phyloP scores from a whole-genome alignment of 306 rosid species.

The Argentina anserina region DNA sequence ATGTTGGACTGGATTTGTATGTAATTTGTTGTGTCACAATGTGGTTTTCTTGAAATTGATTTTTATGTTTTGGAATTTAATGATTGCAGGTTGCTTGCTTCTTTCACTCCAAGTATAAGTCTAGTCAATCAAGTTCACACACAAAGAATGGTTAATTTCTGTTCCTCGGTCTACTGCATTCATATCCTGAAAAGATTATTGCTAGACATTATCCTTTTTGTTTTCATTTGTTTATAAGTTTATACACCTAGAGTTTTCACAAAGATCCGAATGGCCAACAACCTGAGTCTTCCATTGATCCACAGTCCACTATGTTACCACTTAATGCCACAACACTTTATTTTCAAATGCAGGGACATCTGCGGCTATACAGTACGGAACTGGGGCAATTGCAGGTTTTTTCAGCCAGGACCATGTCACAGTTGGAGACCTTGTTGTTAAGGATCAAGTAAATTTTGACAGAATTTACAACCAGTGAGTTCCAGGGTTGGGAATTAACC shows the following conservation, averaged over 20 bases:
- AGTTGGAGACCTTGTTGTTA: slow-evolving; percentile 42
- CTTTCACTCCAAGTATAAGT: slow-evolving; percentile 49
- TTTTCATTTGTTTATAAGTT: too few relatives aligned
- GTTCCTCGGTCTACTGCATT: neutral
- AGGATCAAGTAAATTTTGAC: slow-evolving; percentile 37
- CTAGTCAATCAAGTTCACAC: slow-evolving; percentile 40
- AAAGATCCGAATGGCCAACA: neutral
- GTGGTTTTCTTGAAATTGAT: slow-evolving; percentile 6
- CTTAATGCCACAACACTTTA: neutral
- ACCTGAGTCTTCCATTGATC: neutral
- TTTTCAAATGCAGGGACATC: slow-evolving; percentile 33
- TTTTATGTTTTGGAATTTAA: neutral
- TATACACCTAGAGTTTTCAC: too few relatives aligned
- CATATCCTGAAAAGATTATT: slow-evolving; percentile 15
- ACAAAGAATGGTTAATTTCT: slow-evolving; percentile 32
- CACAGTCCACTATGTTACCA: too few relatives aligned
- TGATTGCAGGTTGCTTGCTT: slow-evolving; percentile 43
- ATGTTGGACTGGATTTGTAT: neutral
- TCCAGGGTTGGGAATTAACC: neutral
- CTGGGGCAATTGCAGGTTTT: slow-evolving; percentile 56
- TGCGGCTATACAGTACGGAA: slow-evolving; percentile 47
- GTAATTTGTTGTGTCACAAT: slow-evolving; percentile 20
- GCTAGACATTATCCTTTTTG: neutral
- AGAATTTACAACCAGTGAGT: slow-evolving; percentile 15
- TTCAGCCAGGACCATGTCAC: slow-evolving; percentile 43